These are phyloP conservation scores for Tolypocladium pustulatum DNA, from an alignment of 2,329 filamentous ascomycete genomes.

Conservation along the genomic window DNA sequence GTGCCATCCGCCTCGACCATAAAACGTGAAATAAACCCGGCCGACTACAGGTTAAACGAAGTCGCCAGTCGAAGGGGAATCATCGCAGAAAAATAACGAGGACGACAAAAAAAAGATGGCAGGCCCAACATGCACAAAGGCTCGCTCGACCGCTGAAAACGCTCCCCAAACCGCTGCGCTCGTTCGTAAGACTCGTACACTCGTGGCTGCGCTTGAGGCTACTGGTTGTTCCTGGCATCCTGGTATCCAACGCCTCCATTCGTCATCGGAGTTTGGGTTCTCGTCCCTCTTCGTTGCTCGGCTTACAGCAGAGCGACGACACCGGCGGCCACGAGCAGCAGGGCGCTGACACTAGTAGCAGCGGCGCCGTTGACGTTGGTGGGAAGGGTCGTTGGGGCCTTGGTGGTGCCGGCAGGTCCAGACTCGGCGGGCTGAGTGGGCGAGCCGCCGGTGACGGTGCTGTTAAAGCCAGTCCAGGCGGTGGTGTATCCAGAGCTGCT, in stretches of 20 bases:
- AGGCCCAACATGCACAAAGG: slow-evolving; percentile 6
- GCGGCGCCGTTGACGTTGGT: slow-evolving; percentile 17
- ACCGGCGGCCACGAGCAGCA: slow-evolving; percentile 24
- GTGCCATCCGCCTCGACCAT: not conserved
- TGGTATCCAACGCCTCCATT: slow-evolving; percentile 12
- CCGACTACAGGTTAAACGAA: not conserved
- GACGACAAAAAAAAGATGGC: slow-evolving; percentile 4
- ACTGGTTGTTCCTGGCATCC: slow-evolving; percentile 5
- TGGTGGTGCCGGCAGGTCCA: slow-evolving; percentile 5
- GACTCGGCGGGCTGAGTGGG: slow-evolving; percentile 13
- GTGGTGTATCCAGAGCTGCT: slow-evolving; percentile 16
- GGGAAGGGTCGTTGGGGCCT: slow-evolving; percentile 8
- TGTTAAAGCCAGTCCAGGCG: slow-evolving; percentile 20
- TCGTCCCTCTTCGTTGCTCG: not conserved
- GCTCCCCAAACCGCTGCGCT: slow-evolving; percentile 2
- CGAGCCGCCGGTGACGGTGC: slow-evolving; percentile 15
- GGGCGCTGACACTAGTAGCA: slow-evolving; percentile 21
- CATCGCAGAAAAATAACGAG: slow-evolving; percentile 5
- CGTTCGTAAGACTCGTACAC: slow-evolving; percentile 21
- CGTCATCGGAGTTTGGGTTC: slow-evolving; percentile 9
- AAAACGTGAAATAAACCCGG: slow-evolving; percentile 11
- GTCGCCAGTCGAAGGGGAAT: slow-evolving; percentile 11
- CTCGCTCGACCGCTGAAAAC: not conserved
- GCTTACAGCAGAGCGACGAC: slow-evolving; percentile 24
- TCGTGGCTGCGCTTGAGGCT: slow-evolving; percentile 18